These are phyloP conservation scores for Physcomitrium patens DNA, from an alignment of 225 moss, liverwort and hornwort species.

Conservation along the genomic window DNA sequence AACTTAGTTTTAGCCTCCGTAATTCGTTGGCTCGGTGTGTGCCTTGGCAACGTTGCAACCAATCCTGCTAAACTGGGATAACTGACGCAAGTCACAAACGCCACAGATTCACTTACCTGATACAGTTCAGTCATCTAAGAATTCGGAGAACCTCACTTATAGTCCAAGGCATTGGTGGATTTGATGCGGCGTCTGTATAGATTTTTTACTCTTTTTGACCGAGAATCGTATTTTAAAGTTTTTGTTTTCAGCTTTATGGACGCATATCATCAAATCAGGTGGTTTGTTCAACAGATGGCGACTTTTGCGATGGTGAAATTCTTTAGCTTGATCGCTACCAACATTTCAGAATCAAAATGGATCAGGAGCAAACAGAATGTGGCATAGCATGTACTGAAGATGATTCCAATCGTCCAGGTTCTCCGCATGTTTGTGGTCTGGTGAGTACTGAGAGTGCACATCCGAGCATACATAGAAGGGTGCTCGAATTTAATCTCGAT, in stretches of 20 bases:
- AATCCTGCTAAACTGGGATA: constrained; percentile 44
- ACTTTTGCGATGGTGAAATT: constrained; percentile 72
- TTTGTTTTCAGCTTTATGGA: not conserved
- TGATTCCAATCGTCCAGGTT: constrained; percentile 70
- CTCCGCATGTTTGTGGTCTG: not conserved
- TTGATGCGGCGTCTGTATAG: constrained; percentile 12
- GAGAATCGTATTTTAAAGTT: not conserved
- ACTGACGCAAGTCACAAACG: constrained; percentile 49
- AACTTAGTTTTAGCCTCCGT: constrained; percentile 57
- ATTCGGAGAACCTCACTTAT: not conserved
- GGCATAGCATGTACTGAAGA: constrained; percentile 71
- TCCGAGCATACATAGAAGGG: constrained; percentile 27
- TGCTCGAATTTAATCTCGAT: not conserved
- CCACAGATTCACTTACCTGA: constrained; percentile 58
- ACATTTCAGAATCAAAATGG: constrained; percentile 64
- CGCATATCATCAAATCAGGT: constrained; percentile 4
- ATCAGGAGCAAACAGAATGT: constrained; percentile 68
- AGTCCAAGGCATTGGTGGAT: constrained; percentile 11
- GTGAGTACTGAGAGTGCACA: constrained; percentile 9
- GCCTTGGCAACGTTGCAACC: constrained; percentile 42
- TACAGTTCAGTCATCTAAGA: not conserved
- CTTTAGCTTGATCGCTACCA: constrained; percentile 58
- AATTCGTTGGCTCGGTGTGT: constrained; percentile 51
- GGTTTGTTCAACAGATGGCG: constrained; percentile 67
- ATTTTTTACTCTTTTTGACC: not conserved